These are phyloP conservation scores for Camellia lanceoleosa DNA, from an alignment of 148 eudicot genomes.

Conservation along the genomic window DNA sequence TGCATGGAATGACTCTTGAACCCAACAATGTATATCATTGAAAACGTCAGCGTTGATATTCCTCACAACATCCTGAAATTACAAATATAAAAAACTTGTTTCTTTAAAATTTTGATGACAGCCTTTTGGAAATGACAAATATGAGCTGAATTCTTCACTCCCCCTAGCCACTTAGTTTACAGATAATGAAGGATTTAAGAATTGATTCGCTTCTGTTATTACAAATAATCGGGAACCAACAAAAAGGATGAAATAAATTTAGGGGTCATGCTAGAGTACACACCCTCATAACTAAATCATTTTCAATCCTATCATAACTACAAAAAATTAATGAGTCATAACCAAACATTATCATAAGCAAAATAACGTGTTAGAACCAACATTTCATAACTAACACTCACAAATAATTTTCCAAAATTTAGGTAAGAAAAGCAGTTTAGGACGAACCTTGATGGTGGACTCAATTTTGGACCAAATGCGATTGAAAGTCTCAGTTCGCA, in stretches of 20 bases:
- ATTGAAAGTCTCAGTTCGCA: slow-evolving; percentile 46
- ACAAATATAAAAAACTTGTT: neutral
- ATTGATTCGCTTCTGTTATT: neutral
- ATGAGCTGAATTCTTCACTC: no score
- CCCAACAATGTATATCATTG: slow-evolving; percentile 61
- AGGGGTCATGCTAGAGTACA: neutral
- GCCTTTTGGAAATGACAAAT: neutral
- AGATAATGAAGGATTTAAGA: no score
- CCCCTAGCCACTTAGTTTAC: no score
- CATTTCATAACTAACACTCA: no score
- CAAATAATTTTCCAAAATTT: no score
- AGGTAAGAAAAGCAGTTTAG: neutral
- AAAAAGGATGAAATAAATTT: neutral
- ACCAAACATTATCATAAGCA: no score
- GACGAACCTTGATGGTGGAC: slow-evolving; percentile 49
- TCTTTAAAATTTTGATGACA: neutral
- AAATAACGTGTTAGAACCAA: no score
- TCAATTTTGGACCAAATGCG: slow-evolving; percentile 62
- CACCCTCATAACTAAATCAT: no score
- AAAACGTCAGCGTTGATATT: slow-evolving; percentile 52
- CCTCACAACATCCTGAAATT: slow-evolving; percentile 65
- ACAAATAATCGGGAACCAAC: neutral
- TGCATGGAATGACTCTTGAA: slow-evolving; percentile 46
- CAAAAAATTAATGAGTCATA: no score
- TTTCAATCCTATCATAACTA: no score